Conservation (phyloP, 108 stramenopile species). For the Skeletonema costatum region DNA sequence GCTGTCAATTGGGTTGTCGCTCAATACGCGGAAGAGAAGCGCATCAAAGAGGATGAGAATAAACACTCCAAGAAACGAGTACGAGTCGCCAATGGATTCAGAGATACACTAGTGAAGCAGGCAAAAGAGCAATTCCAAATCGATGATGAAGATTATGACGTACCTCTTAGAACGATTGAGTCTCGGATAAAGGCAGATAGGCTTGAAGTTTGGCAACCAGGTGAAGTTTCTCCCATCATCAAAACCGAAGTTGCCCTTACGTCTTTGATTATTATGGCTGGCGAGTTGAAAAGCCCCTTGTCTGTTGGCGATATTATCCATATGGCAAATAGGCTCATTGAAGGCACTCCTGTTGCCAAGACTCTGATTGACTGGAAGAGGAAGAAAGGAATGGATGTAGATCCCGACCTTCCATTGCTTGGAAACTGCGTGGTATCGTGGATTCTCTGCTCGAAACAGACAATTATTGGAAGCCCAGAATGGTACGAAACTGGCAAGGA, state of each 20-base stretch:
- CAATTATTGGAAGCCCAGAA: background rate
- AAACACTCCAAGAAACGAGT: no score
- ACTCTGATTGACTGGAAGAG: slow-evolving; percentile 1
- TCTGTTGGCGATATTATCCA: background rate
- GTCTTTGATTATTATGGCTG: background rate
- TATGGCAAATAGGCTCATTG: background rate
- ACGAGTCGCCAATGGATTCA: background rate
- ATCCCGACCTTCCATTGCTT: background rate
- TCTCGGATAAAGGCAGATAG: background rate
- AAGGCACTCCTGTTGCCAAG: background rate
- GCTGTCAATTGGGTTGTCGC: no score
- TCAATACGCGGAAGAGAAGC: no score
- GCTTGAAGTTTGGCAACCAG: slow-evolving; percentile 2
- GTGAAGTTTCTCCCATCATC: background rate
- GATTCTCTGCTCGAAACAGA: background rate
- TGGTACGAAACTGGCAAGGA: background rate
- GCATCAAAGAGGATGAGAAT: no score
- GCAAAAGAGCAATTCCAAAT: background rate
- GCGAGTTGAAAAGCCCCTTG: background rate
- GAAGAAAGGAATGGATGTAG: background rate
- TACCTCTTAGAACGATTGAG: background rate
- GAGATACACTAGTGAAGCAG: background rate
- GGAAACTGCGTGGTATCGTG: background rate
- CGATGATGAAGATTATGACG: background rate
- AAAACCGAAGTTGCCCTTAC: background rate